Percentiles rank a stretch among this genome's conserved stretches.
Conservation (phyloP, 768 basidiomycete genomes). For the Mrakia gelida region DNA sequence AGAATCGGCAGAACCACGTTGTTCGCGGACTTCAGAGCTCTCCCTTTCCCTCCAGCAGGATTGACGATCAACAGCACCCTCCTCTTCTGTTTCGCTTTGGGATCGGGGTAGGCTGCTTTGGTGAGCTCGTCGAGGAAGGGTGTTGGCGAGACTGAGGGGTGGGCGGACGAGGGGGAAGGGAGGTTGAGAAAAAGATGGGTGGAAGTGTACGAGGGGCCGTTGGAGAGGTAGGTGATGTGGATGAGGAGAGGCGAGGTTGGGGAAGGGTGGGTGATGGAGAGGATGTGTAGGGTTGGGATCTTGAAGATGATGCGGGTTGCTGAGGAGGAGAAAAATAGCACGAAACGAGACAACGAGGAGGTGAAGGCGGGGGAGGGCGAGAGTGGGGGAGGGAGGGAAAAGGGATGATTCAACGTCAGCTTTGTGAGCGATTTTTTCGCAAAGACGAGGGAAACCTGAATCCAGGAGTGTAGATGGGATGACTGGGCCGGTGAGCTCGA, state of each 20-base stretch:
- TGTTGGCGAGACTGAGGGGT: not conserved
- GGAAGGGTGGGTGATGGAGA: no score
- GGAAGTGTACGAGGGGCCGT: not conserved
- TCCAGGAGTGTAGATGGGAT: no score
- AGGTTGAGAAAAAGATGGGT: not conserved
- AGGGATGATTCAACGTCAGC: no score
- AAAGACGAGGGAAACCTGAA: no score
- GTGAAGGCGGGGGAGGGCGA: no score
- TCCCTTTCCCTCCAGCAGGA: not conserved
- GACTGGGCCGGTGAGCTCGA: no score
- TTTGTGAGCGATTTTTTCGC: no score
- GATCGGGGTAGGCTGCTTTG: not conserved
- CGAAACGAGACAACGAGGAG: no score
- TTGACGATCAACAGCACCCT: not conserved
- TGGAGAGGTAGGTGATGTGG: slow-evolving; percentile 1
- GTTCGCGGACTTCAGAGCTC: not conserved
- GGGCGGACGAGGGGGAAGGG: not conserved
- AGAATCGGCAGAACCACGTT: not conserved
- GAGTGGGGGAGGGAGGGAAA: no score
- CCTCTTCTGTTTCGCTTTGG: not conserved
- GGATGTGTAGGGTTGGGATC: no score
- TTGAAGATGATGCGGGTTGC: no score
- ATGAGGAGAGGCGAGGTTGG: not conserved
- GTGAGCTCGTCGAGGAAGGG: not conserved
- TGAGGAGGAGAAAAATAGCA: no score